phyloP scores from a whole-genome alignment of 2,329 filamentous ascomycete genomes.

The Colletotrichum brevisporum region DNA sequence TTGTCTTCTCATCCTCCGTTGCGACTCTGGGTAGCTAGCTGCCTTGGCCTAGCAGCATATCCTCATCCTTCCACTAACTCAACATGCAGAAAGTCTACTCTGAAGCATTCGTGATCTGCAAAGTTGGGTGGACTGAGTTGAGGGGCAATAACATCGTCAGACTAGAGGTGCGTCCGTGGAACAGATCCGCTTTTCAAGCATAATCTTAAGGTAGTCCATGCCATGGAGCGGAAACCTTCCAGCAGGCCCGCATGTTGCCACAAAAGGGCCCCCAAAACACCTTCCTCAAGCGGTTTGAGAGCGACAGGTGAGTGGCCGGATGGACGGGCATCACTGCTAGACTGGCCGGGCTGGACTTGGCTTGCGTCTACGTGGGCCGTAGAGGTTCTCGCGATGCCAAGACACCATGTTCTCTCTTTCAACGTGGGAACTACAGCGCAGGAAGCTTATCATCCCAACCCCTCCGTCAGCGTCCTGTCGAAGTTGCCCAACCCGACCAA shows the following conservation, averaged over 20 bases:
- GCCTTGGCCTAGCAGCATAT: not conserved
- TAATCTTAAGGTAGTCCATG: not conserved
- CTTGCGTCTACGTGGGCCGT: not conserved
- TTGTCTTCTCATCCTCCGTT: not conserved
- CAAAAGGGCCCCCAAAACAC: not conserved
- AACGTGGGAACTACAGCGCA: not conserved
- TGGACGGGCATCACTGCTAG: too few relatives aligned
- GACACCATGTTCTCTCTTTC: not conserved
- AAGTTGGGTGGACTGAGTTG: too few relatives aligned
- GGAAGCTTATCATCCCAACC: not conserved
- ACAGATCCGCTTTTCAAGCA: not conserved
- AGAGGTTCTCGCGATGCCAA: constrained; percentile 2
- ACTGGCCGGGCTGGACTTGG: not conserved
- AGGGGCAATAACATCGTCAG: too few relatives aligned
- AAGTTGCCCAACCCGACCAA: not conserved
- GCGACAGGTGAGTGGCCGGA: too few relatives aligned
- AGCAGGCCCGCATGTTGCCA: too few relatives aligned
- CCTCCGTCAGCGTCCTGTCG: not conserved
- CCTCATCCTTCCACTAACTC: not conserved
- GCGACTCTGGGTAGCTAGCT: not conserved
- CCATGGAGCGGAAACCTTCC: not conserved
- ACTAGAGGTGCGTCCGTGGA: too few relatives aligned
- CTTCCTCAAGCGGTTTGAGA: not conserved
- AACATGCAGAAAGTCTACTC: not conserved
- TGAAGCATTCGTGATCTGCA: too few relatives aligned